phyloP scores from a whole-genome alignment of 371 early-diverging fungal species.

The Mucor plumbeus region DNA sequence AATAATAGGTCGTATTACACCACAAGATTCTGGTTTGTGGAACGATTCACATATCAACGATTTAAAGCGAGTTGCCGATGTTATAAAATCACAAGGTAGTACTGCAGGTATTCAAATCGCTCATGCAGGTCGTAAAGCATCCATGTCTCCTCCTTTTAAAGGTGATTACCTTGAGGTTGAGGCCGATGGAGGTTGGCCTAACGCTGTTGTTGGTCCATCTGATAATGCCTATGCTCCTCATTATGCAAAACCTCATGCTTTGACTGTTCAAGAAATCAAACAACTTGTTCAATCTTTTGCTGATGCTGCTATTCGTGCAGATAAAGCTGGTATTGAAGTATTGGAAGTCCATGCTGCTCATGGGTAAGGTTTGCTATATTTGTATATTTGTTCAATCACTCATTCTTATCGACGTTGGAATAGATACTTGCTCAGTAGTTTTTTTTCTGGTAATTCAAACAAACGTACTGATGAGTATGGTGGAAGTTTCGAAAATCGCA shows the following conservation, averaged over 20 bases:
- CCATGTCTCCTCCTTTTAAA: constrained; percentile 59
- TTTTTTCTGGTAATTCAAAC: constrained; percentile 83
- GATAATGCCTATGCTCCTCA: constrained; percentile 55
- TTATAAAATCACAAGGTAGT: constrained; percentile 66
- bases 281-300: constrained; percentile 66
- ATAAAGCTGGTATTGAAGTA: constrained; percentile 83
- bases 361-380: constrained; percentile 40
- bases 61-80: constrained; percentile 64
- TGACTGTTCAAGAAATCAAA: constrained; percentile 70
- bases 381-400: too few relatives aligned
- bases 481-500: constrained; percentile 72
- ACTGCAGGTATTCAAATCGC: constrained; percentile 77
- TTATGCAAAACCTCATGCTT: constrained; percentile 62
- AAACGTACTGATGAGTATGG: constrained; percentile 85
- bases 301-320: constrained; percentile 74
- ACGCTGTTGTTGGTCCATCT: constrained; percentile 75
- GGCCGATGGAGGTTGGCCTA: constrained; percentile 84
- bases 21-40: constrained; percentile 75
- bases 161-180: constrained; percentile 62
- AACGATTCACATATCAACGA: constrained; percentile 73
- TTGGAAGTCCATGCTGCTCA: constrained; percentile 86
- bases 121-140: constrained; percentile 87
- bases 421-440: constrained; percentile 80
- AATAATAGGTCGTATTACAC: constrained; percentile 64
- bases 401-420: background rate